Conservation (phyloP, 805 yeast genomes). For the Starmerella scarabaei region DNA sequence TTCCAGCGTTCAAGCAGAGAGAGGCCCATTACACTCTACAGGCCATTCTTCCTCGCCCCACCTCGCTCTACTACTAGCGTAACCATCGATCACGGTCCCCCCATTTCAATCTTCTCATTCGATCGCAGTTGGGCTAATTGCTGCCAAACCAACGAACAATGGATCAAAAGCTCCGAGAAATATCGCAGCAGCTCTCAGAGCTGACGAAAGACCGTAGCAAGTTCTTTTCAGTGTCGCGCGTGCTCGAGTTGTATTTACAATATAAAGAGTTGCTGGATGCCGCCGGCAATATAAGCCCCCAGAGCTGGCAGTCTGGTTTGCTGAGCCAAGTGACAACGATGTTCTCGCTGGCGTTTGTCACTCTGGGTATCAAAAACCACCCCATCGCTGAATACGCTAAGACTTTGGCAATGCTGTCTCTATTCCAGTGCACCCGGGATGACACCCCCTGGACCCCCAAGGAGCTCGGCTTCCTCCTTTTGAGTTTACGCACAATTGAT, state of each 20-base stretch:
- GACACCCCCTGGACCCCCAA: conserved; percentile 70
- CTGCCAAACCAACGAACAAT: too few species aligned
- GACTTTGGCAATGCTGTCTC: conserved; percentile 68
- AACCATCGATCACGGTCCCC: too few species aligned
- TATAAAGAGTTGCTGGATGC: conserved; percentile 14
- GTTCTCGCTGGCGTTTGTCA: conserved; percentile 70
- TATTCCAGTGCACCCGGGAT: conserved; percentile 71
- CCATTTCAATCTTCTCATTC: too few species aligned
- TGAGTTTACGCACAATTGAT: conserved; percentile 57
- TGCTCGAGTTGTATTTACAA: conserved; percentile 4
- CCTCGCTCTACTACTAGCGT: too few species aligned
- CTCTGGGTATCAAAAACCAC: conserved; percentile 79
- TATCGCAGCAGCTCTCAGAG: conserved; percentile 9
- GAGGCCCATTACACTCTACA: too few species aligned
- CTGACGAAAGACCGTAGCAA: conserved; percentile 18
- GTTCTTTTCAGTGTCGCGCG: conserved; percentile 10
- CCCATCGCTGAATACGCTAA: conserved; percentile 95
- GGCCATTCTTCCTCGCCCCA: too few species aligned
- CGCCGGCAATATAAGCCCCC: not conserved
- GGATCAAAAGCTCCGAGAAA: conserved; percentile 8
- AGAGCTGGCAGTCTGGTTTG: not conserved
- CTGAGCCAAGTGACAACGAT: conserved; percentile 31
- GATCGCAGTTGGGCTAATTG: too few species aligned
- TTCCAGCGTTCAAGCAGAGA: too few species aligned
- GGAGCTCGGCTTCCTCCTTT: conserved; percentile 67